Evolutionary conservation across 2,329 filamentous ascomycete genomes (phyloP).

Genomic region (Davidsoniella eucalypti): DNA sequence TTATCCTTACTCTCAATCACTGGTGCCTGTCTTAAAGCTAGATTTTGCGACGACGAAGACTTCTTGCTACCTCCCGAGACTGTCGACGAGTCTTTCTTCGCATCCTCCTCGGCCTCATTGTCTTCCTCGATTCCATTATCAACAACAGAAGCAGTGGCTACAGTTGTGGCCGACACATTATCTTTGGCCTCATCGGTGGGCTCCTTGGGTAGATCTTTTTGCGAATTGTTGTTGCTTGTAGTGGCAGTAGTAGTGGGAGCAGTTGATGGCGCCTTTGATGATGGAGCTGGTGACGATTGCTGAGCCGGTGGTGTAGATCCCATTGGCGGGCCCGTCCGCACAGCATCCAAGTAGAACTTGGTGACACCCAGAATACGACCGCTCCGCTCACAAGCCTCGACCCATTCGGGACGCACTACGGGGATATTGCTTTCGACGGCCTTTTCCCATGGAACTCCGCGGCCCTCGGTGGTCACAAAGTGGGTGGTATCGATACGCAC

Average conservation of each 20-base stretch:
- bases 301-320: conserved; percentile 18
- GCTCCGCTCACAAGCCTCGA: conserved; percentile 87
- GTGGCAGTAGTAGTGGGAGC: neutral
- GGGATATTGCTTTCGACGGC: conserved; percentile 96
- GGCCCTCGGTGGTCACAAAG: conserved; percentile 89
- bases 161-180: conserved; percentile 6
- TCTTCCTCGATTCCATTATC: conserved; percentile 13
- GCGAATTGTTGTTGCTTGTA: conserved; percentile 15
- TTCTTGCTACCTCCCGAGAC: conserved; percentile 18
- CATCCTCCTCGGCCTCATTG: conserved; percentile 21
- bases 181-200: conserved; percentile 12
- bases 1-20: conserved; percentile 6
- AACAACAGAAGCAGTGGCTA: neutral
- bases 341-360: conserved; percentile 86
- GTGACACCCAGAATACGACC: conserved; percentile 86
- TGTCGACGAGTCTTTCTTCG: conserved; percentile 16
- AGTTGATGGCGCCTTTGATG: conserved; percentile 14
- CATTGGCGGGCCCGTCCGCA: conserved; percentile 31
- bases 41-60: conserved; percentile 32
- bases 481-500: conserved; percentile 96
- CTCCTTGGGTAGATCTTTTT: conserved; percentile 16
- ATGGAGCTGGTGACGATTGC: conserved; percentile 17
- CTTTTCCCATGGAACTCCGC: conserved; percentile 85
- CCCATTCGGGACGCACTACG: conserved; percentile 91
- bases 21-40: conserved; percentile 4